These are phyloP conservation scores for Lasiosphaeria hispida DNA, from an alignment of 495 filamentous ascomycete species.

Conservation along the genomic window DNA sequence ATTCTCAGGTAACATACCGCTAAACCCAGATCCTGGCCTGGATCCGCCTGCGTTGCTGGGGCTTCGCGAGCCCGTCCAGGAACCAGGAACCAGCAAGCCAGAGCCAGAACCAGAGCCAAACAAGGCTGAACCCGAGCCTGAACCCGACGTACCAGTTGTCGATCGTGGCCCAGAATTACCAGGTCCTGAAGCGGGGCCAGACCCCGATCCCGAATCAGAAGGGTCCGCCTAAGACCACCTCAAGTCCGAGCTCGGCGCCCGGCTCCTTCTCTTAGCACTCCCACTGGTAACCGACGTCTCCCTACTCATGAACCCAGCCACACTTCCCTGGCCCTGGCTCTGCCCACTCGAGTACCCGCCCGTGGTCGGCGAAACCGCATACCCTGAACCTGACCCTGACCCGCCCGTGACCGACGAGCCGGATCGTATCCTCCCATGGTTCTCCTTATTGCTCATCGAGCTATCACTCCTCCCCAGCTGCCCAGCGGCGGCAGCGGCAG, in stretches of 20 bases:
- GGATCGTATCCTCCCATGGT: constrained; percentile 21
- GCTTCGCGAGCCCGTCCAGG: too few species aligned
- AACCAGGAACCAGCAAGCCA: too few species aligned
- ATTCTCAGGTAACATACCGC: too few species aligned
- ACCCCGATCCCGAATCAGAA: too few species aligned
- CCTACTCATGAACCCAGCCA: constrained; percentile 10
- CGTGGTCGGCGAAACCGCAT: constrained; percentile 12
- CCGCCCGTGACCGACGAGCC: constrained; percentile 14
- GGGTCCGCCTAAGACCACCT: constrained; percentile 31
- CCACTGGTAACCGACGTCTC: constrained; percentile 15
- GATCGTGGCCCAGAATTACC: too few species aligned
- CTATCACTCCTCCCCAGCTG: constrained; percentile 22
- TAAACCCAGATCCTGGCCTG: too few species aligned
- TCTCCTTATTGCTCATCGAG: constrained; percentile 29
- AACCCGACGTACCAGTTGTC: too few species aligned
- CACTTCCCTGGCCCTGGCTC: background rate
- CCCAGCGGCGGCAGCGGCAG: background rate
- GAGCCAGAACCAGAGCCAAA: too few species aligned
- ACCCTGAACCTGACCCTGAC: constrained; percentile 3
- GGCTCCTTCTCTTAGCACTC: constrained; percentile 18
- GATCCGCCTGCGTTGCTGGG: too few species aligned
- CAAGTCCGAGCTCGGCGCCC: constrained; percentile 31
- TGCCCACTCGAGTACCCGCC: background rate
- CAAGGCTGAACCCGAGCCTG: too few species aligned
- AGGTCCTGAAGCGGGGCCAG: too few species aligned